Evolutionary conservation across 495 filamentous ascomycete genomes (phyloP), one percentile per base, ranked within the genome.

Genomic region (Clohesyomyces aquaticus): DNA sequence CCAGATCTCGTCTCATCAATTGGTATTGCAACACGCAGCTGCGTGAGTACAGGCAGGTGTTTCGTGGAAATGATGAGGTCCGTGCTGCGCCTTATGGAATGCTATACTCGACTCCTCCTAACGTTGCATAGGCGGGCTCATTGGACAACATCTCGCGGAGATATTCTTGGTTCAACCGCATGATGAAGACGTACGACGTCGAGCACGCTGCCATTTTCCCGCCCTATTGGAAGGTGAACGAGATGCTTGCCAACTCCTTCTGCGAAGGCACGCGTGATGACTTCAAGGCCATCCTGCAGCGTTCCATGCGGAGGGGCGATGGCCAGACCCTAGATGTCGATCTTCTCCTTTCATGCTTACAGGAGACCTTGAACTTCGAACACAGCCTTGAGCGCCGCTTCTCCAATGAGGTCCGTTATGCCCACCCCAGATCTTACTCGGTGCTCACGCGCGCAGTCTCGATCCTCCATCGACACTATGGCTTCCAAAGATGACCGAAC

Each of bases 1-100:
- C 95, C 42, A 83, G 87, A 67, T 82, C 89, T 1, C 80, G 94
- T 56, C 76, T 98, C 23, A 82, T 97, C 65, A 94, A 88, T 23
- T 98, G 94, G 94, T 98, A 98, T 72, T 93, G 95, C 77, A 98
- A 98, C 70, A 96, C 94, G 10, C 91, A 97, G 78, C 79, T 98
- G 60, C 85, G 94, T 38, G 94, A 98, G 75, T 98, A 98, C 72
- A 84, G 94, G 29, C 91, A 96, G 73, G 88, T 98, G 2, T 98
- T 98, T 77, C 81, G 91, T 22, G 93, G 93, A 25, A 97, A 93
- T 73, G 94, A 98, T 75, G 94, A 98, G 74, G 74, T 75, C 56
- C 4, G 66, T 57, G 23, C 56, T 38, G 27, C 60, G 48, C 50
- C 56, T 32, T 45, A 10, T 45, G 43, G 18, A 58, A 51, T 52